These are phyloP conservation scores for Claviceps africana DNA, from an alignment of 2,329 filamentous ascomycete genomes.

Conservation along the genomic window DNA sequence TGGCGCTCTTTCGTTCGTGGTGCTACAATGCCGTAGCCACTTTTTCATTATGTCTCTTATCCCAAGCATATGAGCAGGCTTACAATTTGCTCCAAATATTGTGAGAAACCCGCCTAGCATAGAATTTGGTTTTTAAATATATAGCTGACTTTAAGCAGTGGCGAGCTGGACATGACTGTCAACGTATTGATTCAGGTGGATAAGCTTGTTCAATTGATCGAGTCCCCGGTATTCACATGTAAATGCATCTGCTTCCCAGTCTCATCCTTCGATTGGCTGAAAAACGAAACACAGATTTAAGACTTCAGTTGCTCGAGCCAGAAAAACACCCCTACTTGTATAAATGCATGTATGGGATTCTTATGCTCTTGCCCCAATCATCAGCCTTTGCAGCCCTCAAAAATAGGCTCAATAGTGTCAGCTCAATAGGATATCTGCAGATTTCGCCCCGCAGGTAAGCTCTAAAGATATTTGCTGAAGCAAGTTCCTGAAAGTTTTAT, in stretches of 20 bases:
- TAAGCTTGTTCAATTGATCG: constrained; percentile 89
- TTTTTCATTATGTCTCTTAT: constrained; percentile 86
- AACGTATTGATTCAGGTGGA: constrained; percentile 98
- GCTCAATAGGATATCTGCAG: constrained; percentile 90
- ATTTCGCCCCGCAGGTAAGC: constrained; percentile 65
- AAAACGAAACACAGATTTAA: constrained; percentile 49
- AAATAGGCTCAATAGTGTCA: constrained; percentile 92
- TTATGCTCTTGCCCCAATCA: constrained; percentile 97
- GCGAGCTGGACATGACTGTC: constrained; percentile 95
- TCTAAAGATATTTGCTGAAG: neutral
- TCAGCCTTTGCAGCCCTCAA: constrained; percentile 94
- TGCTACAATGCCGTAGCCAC: constrained; percentile 97
- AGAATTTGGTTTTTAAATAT: neutral
- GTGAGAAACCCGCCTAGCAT: constrained; percentile 32
- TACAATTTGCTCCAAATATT: constrained; percentile 95
- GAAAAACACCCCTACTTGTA: constrained; percentile 92
- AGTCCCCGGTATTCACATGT: constrained; percentile 98
- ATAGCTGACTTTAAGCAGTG: constrained; percentile 37
- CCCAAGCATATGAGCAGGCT: constrained; percentile 94
- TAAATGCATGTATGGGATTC: constrained; percentile 89
- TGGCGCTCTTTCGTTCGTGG: constrained; percentile 89
- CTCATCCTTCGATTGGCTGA: neutral
- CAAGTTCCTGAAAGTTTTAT: too few species aligned
- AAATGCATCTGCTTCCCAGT: constrained; percentile 19
- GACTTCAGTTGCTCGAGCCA: constrained; percentile 85